Evolutionary conservation across 768 basidiomycete genomes (phyloP).

Genomic region (Auricularia auricula-judae): DNA sequence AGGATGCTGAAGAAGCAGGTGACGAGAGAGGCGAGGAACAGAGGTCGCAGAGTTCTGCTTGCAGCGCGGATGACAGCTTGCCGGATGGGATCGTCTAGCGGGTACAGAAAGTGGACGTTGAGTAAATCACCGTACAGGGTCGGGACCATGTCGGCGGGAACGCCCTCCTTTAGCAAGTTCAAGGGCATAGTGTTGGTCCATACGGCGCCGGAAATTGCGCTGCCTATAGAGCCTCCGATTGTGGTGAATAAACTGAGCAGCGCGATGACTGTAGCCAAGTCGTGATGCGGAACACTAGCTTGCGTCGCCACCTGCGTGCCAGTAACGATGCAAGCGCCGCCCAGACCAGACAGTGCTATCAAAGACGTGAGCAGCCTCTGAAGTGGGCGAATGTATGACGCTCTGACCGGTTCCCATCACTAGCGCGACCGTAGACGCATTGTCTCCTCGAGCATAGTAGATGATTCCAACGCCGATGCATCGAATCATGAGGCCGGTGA

Average conservation of each 20-base stretch:
- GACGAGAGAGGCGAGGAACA: constrained; percentile 24
- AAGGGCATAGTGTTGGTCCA: constrained; percentile 17
- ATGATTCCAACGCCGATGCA: constrained; percentile 21
- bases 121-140: constrained; percentile 5
- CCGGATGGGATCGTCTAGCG: constrained; percentile 8
- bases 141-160: constrained; percentile 6
- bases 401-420: constrained; percentile 21
- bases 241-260: constrained; percentile 39
- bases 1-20: constrained; percentile 30
- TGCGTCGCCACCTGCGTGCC: constrained; percentile 34
- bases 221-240: constrained; percentile 33
- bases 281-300: constrained; percentile 36
- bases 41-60: constrained; percentile 16
- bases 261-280: constrained; percentile 36
- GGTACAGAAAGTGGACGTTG: constrained; percentile 8
- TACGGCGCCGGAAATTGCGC: constrained; percentile 24
- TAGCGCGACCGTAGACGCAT: constrained; percentile 20
- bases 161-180: constrained; percentile 14
- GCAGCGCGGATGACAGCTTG: constrained; percentile 16
- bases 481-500: constrained; percentile 23
- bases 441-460: constrained; percentile 16
- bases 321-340: constrained; percentile 40
- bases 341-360: constrained; percentile 37
- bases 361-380: too few relatives aligned
- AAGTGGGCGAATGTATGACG: neutral